Evolutionary conservation across 73 alveolate genomes (phyloP).

Genomic region (Paramecium caudatum): DNA sequence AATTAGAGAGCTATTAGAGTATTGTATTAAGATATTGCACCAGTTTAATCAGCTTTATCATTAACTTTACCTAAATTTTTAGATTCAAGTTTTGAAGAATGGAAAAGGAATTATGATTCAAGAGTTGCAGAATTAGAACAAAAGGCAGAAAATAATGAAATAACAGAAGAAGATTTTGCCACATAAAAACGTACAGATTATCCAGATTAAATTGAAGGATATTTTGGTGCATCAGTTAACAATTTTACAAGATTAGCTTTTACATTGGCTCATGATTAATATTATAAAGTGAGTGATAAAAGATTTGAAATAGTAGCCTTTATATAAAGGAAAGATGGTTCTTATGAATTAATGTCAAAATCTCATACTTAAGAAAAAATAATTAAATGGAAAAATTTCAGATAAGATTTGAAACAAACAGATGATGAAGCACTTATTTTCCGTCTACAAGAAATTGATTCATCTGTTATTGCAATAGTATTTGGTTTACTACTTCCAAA

Average conservation of each 20-base stretch:
- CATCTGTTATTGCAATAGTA: neutral
- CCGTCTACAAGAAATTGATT: conserved; percentile 27
- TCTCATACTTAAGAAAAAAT: neutral
- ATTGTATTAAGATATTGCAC: conserved; percentile 19
- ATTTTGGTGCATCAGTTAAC: conserved; percentile 64
- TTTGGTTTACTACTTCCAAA: conserved; percentile 45
- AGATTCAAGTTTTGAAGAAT: conserved; percentile 72
- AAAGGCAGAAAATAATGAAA: conserved; percentile 67
- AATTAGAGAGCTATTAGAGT: conserved; percentile 60
- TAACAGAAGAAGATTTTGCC: conserved; percentile 62
- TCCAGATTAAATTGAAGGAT: conserved; percentile 73
- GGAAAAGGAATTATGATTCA: conserved; percentile 63
- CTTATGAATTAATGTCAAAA: neutral
- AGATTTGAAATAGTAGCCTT: conserved; percentile 41
- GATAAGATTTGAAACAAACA: conserved; percentile 22
- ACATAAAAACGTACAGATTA: conserved; percentile 49
- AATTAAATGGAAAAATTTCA: conserved; percentile 51
- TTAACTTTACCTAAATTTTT: conserved; percentile 52
- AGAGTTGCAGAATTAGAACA: conserved; percentile 62
- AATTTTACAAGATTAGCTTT: conserved; percentile 74
- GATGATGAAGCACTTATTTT: conserved; percentile 50
- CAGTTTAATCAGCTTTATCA: neutral
- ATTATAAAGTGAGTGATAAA: conserved; percentile 55
- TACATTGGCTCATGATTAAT: conserved; percentile 76
- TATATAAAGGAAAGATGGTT: conserved; percentile 58